These are phyloP conservation scores for Allodekkera sacchari DNA, from an alignment of 805 yeast genomes.

Conservation along the genomic window DNA sequence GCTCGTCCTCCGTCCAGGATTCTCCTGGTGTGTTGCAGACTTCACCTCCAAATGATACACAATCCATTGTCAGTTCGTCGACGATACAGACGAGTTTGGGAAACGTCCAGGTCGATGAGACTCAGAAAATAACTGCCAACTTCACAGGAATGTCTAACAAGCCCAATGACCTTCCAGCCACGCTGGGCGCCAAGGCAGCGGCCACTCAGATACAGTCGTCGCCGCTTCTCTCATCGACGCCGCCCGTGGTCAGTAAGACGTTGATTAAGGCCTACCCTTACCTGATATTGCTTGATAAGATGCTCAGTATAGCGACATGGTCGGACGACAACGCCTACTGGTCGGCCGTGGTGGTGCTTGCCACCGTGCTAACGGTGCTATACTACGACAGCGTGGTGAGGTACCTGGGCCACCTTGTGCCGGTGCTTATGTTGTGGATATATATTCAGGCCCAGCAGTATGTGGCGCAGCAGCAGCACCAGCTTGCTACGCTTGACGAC, in stretches of 20 bases:
- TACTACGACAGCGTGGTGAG: constrained; percentile 71
- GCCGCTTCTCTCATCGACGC: constrained; percentile 81
- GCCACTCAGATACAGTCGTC: constrained; percentile 44
- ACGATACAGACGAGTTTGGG: constrained; percentile 16
- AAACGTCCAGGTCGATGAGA: constrained; percentile 22
- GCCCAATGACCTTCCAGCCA: constrained; percentile 6
- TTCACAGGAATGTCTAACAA: constrained; percentile 30
- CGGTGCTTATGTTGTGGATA: constrained; percentile 51
- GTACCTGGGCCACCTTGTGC: constrained; percentile 75
- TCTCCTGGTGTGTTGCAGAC: too few relatives aligned
- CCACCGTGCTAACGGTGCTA: constrained; percentile 51
- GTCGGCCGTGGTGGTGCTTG: constrained; percentile 51
- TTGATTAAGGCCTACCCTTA: constrained; percentile 81
- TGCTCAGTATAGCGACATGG: constrained; percentile 79
- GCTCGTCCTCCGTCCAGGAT: too few relatives aligned
- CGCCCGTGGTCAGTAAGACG: constrained; percentile 83
- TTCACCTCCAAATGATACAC: constrained; percentile 1
- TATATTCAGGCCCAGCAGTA: constrained; percentile 51
- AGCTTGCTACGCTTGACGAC: constrained; percentile 79
- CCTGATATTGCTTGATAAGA: constrained; percentile 60
- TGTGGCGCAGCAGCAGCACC: constrained; percentile 49
- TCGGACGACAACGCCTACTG: constrained; percentile 78
- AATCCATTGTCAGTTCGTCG: constrained; percentile 4
- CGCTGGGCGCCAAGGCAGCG: constrained; percentile 3
- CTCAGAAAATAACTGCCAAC: constrained; percentile 29